Percentiles rank a stretch among this genome's conserved stretches.
phyloP scores from a whole-genome alignment of 352 stramenopile species.

The Ophiocytium majus region DNA sequence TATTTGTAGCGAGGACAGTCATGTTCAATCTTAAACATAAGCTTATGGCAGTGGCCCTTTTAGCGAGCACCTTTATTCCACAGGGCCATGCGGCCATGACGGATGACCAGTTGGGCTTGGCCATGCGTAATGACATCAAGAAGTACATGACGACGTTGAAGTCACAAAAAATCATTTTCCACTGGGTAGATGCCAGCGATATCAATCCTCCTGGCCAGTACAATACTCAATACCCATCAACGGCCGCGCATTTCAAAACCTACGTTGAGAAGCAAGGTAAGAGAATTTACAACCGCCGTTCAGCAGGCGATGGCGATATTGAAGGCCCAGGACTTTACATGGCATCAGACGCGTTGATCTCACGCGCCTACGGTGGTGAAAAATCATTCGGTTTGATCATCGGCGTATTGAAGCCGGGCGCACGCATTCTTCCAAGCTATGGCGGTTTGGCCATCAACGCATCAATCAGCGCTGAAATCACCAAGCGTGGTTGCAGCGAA shows the following conservation, averaged over 20 bases:
- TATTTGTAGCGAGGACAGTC: no score
- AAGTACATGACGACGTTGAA: background rate
- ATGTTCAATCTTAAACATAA: no score
- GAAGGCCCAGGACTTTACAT: constrained; percentile 1
- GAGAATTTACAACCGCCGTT: background rate
- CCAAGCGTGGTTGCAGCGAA: background rate
- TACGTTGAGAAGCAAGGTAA: constrained; percentile 8
- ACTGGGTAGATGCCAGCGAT: background rate
- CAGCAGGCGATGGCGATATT: background rate
- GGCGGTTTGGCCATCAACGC: background rate
- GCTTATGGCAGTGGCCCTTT: no score
- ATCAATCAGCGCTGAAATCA: background rate
- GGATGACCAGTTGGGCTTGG: background rate
- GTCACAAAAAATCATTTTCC: background rate
- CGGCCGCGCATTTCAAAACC: background rate
- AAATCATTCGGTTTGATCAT: constrained; percentile 15
- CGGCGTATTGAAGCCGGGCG: background rate
- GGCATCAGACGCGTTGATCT: background rate
- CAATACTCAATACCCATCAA: background rate
- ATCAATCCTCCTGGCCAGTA: background rate
- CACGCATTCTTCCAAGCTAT: no score
- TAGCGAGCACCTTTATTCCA: no score
- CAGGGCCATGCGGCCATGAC: constrained; percentile 10
- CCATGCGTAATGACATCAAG: background rate
- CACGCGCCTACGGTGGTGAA: background rate